Evolutionary conservation across 164 flowering plant species (phyloP).

Genomic region (Tetrastigma voinierianum): DNA sequence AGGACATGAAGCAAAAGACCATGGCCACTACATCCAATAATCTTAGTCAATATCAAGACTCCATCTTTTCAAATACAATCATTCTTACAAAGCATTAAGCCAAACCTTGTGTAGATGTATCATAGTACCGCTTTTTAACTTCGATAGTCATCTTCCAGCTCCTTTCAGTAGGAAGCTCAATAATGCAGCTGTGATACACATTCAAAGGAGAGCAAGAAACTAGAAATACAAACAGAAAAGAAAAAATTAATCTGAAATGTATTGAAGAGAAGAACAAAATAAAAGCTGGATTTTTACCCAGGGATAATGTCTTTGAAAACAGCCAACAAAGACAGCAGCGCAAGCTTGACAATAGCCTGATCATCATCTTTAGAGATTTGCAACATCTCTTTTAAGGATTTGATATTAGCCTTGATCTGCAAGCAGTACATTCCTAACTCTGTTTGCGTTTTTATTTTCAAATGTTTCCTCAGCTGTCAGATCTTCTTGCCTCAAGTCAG

Average conservation of each 20-base stretch:
- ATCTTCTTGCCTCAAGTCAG: slow-evolving; percentile 90
- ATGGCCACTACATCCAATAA: not conserved
- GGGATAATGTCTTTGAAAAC: slow-evolving; percentile 96
- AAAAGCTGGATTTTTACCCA: slow-evolving; percentile 56
- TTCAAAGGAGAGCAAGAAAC: not conserved
- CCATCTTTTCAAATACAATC: not conserved
- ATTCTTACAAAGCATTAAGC: slow-evolving; percentile 1
- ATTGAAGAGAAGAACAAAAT: not conserved
- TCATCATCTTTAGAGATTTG: slow-evolving; percentile 64
- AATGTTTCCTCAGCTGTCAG: slow-evolving; percentile 69
- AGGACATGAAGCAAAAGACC: not conserved
- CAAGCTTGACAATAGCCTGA: slow-evolving; percentile 60
- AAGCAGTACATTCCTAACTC: slow-evolving; percentile 80
- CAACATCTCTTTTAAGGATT: slow-evolving; percentile 70
- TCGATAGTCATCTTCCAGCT: slow-evolving; percentile 79
- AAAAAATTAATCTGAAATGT: not conserved
- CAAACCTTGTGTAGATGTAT: slow-evolving; percentile 75
- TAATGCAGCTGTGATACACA: slow-evolving; percentile 64
- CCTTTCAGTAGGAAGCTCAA: slow-evolving; percentile 96
- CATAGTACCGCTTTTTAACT: slow-evolving; percentile 79
- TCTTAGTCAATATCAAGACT: not conserved
- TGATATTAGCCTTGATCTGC: slow-evolving; percentile 83
- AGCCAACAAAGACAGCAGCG: slow-evolving; percentile 71
- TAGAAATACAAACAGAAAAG: not conserved
- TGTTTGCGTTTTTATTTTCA: slow-evolving; percentile 57